A percentile compares a stretch with the other conserved stretches of the same genome.
Evolutionary conservation across 2,329 filamentous ascomycete species (phyloP).

Genomic region (Trichoderma arundinaceum): DNA sequence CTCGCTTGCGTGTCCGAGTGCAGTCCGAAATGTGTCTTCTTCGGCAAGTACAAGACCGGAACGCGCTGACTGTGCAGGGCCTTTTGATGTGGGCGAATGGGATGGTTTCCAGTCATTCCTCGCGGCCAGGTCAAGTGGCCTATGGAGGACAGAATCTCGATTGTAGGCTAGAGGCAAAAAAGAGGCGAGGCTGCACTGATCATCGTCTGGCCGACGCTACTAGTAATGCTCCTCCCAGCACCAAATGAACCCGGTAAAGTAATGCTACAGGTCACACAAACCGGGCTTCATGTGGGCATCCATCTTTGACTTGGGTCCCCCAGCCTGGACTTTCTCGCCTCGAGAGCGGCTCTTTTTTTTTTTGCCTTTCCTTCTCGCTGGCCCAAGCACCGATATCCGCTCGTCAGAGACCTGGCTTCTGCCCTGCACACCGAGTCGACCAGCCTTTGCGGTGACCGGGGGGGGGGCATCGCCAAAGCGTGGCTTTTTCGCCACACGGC

Average conservation of each 20-base stretch:
- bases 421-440: background rate
- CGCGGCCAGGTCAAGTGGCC: background rate
- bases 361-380: no score
- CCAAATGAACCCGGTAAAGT: background rate
- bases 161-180: background rate
- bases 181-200: slow-evolving; percentile 22
- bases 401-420: background rate
- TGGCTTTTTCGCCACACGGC: slow-evolving; percentile 26
- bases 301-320: background rate
- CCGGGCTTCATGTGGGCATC: no score
- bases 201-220: slow-evolving; percentile 7
- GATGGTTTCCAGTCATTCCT: slow-evolving; percentile 33
- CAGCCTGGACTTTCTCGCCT: slow-evolving; percentile 3
- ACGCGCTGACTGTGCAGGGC: slow-evolving; percentile 5
- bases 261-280: background rate
- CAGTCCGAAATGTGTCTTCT: slow-evolving; percentile 4
- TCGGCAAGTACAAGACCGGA: slow-evolving; percentile 17
- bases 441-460: no score
- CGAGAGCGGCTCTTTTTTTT: slow-evolving; percentile 3
- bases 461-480: slow-evolving; percentile 5
- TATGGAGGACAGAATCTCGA: slow-evolving; percentile 2
- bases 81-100: slow-evolving; percentile 33
- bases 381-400: slow-evolving; percentile 3
- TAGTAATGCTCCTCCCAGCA: background rate
- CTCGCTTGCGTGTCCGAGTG: slow-evolving; percentile 7